Evolutionary conservation across 1,139 yeast genomes (phyloP).

Genomic region (Blastobotrys ciferrii): DNA sequence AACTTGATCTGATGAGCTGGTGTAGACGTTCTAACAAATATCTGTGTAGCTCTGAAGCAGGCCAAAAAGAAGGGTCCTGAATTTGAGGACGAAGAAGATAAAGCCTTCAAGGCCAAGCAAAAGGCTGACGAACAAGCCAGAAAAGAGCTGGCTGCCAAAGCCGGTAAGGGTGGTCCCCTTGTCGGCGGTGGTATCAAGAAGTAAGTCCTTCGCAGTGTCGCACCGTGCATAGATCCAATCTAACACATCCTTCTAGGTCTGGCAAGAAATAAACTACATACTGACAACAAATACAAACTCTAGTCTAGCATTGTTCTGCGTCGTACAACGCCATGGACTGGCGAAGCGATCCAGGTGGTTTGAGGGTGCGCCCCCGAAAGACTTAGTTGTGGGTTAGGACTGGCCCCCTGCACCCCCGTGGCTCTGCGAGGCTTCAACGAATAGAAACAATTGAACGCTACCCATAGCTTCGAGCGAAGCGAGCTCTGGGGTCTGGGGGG

Average conservation of each 20-base stretch:
- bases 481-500: too few relatives aligned
- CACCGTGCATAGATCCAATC: conserved; percentile 1
- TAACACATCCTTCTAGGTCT: conserved; percentile 20
- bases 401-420: too few relatives aligned
- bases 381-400: too few relatives aligned
- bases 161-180: conserved; percentile 86
- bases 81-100: conserved; percentile 79
- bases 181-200: conserved; percentile 95
- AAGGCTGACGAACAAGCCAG: conserved; percentile 92
- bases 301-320: too few relatives aligned
- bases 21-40: too few relatives aligned
- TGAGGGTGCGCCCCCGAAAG: too few relatives aligned
- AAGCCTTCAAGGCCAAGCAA: conserved; percentile 89
- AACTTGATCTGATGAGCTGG: background rate
- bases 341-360: too few relatives aligned
- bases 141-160: conserved; percentile 85
- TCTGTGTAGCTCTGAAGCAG: conserved; percentile 37
- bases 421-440: too few relatives aligned
- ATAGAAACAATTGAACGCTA: too few relatives aligned
- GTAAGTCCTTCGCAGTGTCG: conserved; percentile 39
- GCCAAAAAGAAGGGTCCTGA: conserved; percentile 70
- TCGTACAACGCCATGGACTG: too few relatives aligned
- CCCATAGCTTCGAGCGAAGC: too few relatives aligned
- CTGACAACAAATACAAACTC: background rate
- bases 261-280: conserved; percentile 26